Evolutionary conservation across 441 rosid genomes (phyloP), one percentile per base, ranked within the genome.

Genomic region (Omphalea diandra): DNA sequence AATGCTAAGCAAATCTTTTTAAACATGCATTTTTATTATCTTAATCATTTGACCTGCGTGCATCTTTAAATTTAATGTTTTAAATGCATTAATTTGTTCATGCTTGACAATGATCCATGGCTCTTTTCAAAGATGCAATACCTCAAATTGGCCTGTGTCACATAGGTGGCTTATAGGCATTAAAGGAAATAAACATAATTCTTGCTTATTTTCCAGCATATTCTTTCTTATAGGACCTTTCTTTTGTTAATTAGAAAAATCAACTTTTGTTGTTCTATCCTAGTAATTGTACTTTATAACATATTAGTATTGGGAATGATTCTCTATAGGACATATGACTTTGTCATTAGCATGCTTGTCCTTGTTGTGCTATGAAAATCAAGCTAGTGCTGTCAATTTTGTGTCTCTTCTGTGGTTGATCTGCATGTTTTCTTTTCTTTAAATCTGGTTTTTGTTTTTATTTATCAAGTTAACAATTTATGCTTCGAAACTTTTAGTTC

Each of bases 51-150:
- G 26, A 69, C 1, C 10, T 5, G 11, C 9, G 24, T 33, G 6
- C 52, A 32, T 33, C 47, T 27, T 26, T 44, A 46, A 24, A 9
- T 10, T 66, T 36, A 44, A 24, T 20, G 60, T 22, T 43, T 33
- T 50, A 14, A 17, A 35, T 47, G 2, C 32, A 8, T 44, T 27
- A 32, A 24, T 33, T 17, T 43, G 53, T 41, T 44, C 7, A 63
- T 5, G 15, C 26, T 63, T 46, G 67, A 67, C 32, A 53, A 35
- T 52, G 49, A 52, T 53, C 6, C 26, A 20, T 67, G 60, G 46
- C 11, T 22, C 26, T 26, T 63, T 44, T 44, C 24, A 26, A n/a
- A 29, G 52, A 1, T 62, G 66, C 6, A 46, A 56, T 31, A 24
- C 18, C 29, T 38, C 31, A 20, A 20, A 68, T 15, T 17, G 55